Evolutionary conservation across 331 rosid genomes (phyloP), one percentile per base, ranked within the genome.

Genomic region (Quercus lobata): DNA sequence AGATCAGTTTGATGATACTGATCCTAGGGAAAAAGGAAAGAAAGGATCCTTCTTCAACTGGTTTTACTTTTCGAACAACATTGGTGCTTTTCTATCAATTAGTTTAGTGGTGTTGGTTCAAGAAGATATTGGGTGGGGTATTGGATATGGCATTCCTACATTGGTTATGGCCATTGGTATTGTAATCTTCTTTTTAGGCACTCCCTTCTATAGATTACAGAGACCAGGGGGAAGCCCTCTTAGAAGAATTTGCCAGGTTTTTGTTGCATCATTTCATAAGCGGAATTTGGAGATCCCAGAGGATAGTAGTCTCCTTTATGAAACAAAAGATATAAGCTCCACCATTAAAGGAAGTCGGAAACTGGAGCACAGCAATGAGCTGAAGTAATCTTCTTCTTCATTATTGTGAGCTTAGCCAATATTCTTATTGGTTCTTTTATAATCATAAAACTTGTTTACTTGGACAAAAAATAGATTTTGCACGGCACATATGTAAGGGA

Each of bases 211-310:
- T n/a, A 57, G 82, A 34, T 73, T 73, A 63, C 82, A 82, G 62
- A 68, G 79, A 78, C 79, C 86, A 41, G 86, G 86, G 22, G 86
- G 82, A 58, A 82, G 82, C 74, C 82, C 86, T 46, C 79, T 82
- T 17, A 56, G 53, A 44, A 82, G 86, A 73, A 73, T 82, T 41
- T 78, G 11, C 68, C 86, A 82, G 52, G 86, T 82, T 73, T 73
- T 82, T 54, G 76, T 66, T 73, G 82, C 82, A 44, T 68, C 82
- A 4, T 77, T 57, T 56, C 22, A 37, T 57, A 82, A 82, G 61
- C 19, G 72, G 57, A 78, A 68, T 9, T 6, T 78, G 21, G 73
- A 66, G 4, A 57, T 68, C 55, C 79, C 69, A 21, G 25, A 46
- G 44, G 82, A 73, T 29, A 25, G n/a, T 72, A 82, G 60, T 56